A percentile compares a stretch with the other conserved stretches of the same genome.
Conservation (phyloP, 352 stramenopile species). For the Pythium brachiatum region DNA sequence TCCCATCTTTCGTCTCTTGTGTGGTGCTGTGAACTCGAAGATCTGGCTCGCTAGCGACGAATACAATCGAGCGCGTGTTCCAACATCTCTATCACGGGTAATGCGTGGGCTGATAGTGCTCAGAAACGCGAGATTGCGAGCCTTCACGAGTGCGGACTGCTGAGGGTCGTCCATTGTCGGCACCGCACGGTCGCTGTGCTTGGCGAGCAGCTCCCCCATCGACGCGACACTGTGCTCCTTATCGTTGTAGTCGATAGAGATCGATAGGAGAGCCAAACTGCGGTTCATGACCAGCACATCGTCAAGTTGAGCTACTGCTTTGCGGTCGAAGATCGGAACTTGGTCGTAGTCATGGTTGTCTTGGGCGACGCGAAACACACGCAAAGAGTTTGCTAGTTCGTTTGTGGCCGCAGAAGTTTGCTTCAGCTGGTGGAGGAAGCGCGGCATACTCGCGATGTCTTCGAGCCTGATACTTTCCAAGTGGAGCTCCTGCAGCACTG, state of each 20-base stretch:
- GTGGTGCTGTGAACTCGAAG: no score
- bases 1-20: no score
- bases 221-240: not conserved
- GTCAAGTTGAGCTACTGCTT: not conserved
- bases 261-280: not conserved
- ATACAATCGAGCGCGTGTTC: no score
- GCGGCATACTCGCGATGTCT: not conserved
- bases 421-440: not conserved
- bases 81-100: no score
- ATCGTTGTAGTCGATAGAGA: not conserved
- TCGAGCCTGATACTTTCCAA: not conserved
- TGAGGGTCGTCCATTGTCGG: not conserved
- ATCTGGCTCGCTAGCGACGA: no score
- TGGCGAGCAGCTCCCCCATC: not conserved
- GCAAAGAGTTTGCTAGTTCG: not conserved
- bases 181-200: not conserved
- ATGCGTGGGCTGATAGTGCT: no score
- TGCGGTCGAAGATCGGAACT: not conserved
- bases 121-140: no score
- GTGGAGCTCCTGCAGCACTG: not conserved
- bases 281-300: not conserved
- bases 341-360: not conserved
- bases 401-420: not conserved
- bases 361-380: not conserved
- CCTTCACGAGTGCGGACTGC: not conserved